These are phyloP conservation scores for Phytopythium sindhum DNA, from an alignment of 352 stramenopile genomes.

Conservation along the genomic window DNA sequence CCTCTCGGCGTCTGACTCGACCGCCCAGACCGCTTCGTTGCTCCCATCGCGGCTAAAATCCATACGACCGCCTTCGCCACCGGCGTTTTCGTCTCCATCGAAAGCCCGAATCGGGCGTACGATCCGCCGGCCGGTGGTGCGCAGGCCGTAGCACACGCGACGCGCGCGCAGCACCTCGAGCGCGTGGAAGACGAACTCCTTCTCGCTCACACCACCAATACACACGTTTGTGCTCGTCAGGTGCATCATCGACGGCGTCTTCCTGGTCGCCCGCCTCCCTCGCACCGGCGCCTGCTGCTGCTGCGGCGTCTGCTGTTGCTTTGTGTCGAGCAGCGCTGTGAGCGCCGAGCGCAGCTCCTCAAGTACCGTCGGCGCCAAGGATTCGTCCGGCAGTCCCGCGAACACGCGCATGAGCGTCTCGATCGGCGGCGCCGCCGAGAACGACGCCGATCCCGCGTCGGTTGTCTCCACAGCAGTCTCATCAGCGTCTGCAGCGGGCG, in stretches of 20 bases:
- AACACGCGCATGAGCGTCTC: conserved; percentile 27
- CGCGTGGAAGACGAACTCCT: conserved; percentile 57
- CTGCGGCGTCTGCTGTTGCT: conserved; percentile 15
- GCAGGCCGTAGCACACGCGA: conserved; percentile 38
- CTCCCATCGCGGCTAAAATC: neutral
- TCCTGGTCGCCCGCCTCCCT: conserved; percentile 8
- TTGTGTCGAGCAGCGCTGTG: conserved; percentile 28
- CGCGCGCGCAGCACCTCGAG: conserved; percentile 43
- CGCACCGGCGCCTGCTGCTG: conserved; percentile 6
- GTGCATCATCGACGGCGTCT: conserved; percentile 2
- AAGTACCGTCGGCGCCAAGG: conserved; percentile 22
- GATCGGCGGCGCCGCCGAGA: conserved; percentile 15
- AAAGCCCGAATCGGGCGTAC: neutral
- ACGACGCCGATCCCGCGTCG: neutral
- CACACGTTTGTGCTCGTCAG: conserved; percentile 1
- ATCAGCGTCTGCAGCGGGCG: neutral
- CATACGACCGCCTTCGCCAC: neutral
- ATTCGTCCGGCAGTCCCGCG: conserved; percentile 27
- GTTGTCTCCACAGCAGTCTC: too few relatives aligned
- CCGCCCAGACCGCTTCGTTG: neutral
- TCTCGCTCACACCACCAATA: conserved; percentile 48
- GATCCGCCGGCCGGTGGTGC: conserved; percentile 44
- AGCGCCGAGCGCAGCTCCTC: conserved; percentile 41
- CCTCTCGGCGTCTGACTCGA: neutral
- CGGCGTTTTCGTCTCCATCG: conserved; percentile 1